Evolutionary conservation across 495 filamentous ascomycete species (phyloP).

Genomic region (Daldinia childiae): DNA sequence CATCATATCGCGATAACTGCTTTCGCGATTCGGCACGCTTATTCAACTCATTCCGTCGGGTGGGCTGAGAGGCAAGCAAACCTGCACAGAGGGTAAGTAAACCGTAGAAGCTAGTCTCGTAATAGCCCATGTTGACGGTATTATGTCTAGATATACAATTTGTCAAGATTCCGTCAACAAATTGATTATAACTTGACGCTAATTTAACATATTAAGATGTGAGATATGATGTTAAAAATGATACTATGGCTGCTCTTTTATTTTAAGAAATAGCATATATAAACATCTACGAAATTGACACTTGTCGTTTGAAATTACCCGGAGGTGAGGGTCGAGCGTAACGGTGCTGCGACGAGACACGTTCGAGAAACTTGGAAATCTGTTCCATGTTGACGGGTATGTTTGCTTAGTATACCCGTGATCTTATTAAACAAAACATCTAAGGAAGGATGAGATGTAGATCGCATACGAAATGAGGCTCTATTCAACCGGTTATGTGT

Average conservation of each 20-base stretch:
- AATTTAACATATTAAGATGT: constrained; percentile 15
- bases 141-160: not conserved
- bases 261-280: constrained; percentile 8
- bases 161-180: constrained; percentile 10
- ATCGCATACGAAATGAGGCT: constrained; percentile 28
- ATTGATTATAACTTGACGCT: constrained; percentile 3
- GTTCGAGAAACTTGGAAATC: constrained; percentile 23
- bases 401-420: constrained; percentile 26
- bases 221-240: constrained; percentile 9
- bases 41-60: constrained; percentile 34
- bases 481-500: constrained; percentile 33
- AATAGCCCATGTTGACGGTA: constrained; percentile 38
- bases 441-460: constrained; percentile 3
- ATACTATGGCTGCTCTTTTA: constrained; percentile 18
- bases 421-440: constrained; percentile 18
- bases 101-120: constrained; percentile 41
- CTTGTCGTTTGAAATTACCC: constrained; percentile 49
- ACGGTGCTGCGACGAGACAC: constrained; percentile 33
- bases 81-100: constrained; percentile 31
- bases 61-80: constrained; percentile 41
- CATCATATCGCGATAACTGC: constrained; percentile 17
- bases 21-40: constrained; percentile 21
- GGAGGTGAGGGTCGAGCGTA: constrained; percentile 41
- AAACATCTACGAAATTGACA: constrained; percentile 30
- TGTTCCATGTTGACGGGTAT: constrained; percentile 32